Percentiles rank a stretch among this genome's conserved stretches.
Conservation (phyloP, 768 basidiomycete genomes). For the Auriculariales sp. region DNA sequence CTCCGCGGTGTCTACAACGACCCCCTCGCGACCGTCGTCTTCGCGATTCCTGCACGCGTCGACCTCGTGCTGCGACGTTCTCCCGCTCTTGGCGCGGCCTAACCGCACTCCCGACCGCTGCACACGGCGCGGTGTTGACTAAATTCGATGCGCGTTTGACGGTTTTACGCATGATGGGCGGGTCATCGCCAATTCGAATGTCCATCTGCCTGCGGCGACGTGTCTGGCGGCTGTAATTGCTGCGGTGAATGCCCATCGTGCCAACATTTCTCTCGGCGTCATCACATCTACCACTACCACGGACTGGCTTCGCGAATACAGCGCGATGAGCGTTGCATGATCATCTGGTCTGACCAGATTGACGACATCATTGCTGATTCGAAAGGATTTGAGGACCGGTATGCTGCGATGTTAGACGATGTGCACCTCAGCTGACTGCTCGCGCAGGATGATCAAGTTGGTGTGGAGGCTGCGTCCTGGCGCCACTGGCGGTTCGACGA, state of each 20-base stretch:
- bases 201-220: too few relatives aligned
- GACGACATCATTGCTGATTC: constrained; percentile 44
- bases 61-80: too few relatives aligned
- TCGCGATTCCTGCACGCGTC: too few relatives aligned
- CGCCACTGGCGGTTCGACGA: neutral
- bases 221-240: too few relatives aligned
- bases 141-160: too few relatives aligned
- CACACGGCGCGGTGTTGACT: too few relatives aligned
- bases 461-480: constrained; percentile 42
- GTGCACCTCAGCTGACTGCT: constrained; percentile 34
- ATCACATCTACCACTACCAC: neutral
- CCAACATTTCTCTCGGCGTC: neutral
- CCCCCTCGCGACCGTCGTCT: neutral
- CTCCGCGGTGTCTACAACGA: neutral
- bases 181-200: too few relatives aligned
- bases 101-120: too few relatives aligned
- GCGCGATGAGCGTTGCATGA: constrained; percentile 72
- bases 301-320: constrained; percentile 12
- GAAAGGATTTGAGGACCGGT: neutral
- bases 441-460: constrained; percentile 61
- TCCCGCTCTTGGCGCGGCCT: too few relatives aligned
- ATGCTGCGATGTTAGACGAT: too few relatives aligned
- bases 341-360: constrained; percentile 73
- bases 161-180: too few relatives aligned
- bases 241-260: neutral